A percentile compares a stretch with the other conserved stretches of the same genome.
phyloP scores from a whole-genome alignment of 805 yeast genomes.

The Maudiozyma saulgeensis region DNA sequence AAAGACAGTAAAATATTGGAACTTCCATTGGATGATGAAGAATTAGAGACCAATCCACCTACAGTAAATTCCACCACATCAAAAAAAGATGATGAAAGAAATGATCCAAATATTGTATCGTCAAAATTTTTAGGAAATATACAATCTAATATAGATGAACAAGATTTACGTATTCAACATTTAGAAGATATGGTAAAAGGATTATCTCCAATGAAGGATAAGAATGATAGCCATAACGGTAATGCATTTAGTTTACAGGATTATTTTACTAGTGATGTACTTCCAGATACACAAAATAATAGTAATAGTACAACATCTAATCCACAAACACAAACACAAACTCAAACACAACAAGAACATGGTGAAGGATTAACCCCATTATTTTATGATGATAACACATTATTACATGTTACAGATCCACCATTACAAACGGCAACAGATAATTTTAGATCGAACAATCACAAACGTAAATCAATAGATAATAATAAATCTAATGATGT shows the following conservation, averaged over 20 bases:
- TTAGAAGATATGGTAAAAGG: slow-evolving; percentile 23
- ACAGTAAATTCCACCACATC: too few species aligned
- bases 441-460: too few species aligned
- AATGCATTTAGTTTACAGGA: slow-evolving; percentile 2
- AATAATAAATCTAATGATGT: neutral
- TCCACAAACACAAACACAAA: neutral
- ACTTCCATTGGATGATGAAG: slow-evolving; percentile 17
- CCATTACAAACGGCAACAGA: too few species aligned
- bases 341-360: neutral
- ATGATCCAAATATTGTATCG: slow-evolving; percentile 3
- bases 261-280: slow-evolving; percentile 3
- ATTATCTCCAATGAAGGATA: slow-evolving; percentile 3
- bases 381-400: slow-evolving; percentile 2
- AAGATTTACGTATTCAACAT: slow-evolving; percentile 26
- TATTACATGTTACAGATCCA: neutral
- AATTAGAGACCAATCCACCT: neutral
- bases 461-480: neutral
- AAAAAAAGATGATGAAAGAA: neutral
- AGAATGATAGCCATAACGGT: neutral
- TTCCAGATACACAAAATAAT: neutral
- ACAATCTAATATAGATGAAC: slow-evolving; percentile 24
- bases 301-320: neutral
- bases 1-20: slow-evolving; percentile 16
- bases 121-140: slow-evolving; percentile 11
- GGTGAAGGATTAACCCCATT: slow-evolving; percentile 3